Base-by-base conservation (phyloP, 2,329 filamentous ascomycete genomes). In the Aplosporella prunicola region DNA sequence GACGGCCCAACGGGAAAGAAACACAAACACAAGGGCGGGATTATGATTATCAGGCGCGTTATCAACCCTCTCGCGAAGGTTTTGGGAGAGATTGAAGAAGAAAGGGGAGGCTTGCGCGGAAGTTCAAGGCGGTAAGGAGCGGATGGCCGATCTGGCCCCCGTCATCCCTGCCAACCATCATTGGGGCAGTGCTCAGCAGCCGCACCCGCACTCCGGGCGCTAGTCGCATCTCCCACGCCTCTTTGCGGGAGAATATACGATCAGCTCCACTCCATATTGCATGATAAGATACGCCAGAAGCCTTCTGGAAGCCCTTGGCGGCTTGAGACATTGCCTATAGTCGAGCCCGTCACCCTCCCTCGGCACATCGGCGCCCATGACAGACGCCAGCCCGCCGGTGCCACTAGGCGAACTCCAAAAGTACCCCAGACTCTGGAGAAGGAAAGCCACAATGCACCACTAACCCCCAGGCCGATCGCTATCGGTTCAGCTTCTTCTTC, bases 401-500 rank as follows among this genome's bases (percentile, higher is more conserved):
- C 36, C 22, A 22, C 7, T 33, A 39, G 33, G 36, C 30, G 36
- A 39, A 28, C 17, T 8, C 24, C 20, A 28, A 28, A 14, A 13
- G 16, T 28, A 15, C 10, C 2, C 9, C 26, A 28, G 9, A 3
- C 8, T 15, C 10, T n/a, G n/a, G n/a, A n/a, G n/a, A n/a, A n/a
- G n/a, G 26, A 28, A 13, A 15, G 18, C 18, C 15, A 20, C 14
- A 17, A 10, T 10, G 22, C 23, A 22, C 11, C 22, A n/a, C 22
- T 24, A 11, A 11, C 11, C 17, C 13, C 16, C 7, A 8, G 13
- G 20, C 28, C 17, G 35, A 20, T 47, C 43, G 17, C 18, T 17
- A 61, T 20, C 56, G 57, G 32, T n/a, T n/a, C n/a, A 53, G 54
- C 45, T 57, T 52, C 50, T 61, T 62, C 47, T 64, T 61, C 51